Evolutionary conservation across 176 grass and related monocot species (phyloP), one percentile per base, ranked within the genome.

Genomic region (Pharus latifolius): DNA sequence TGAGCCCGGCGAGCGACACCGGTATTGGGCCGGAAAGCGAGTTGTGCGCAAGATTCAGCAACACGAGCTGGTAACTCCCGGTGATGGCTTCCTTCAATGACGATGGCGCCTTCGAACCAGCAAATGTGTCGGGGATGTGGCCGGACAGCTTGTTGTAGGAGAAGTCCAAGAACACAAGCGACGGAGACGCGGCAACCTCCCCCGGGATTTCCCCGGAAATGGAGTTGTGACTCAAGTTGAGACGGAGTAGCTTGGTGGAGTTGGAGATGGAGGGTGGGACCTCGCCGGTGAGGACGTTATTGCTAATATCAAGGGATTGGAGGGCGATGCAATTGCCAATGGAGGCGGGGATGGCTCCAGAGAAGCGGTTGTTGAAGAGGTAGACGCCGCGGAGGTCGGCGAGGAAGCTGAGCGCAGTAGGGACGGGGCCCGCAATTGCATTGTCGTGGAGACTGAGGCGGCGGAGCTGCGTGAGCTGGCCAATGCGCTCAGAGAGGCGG

Each of bases 351-450:
- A 93, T 48, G 13, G 53, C 41, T 74, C 85, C 90, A 19, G 90
- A 82, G 74, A 93, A 86, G 23, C 70, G 85, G 28, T 92, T 92
- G 74, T 85, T 88, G 85, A 92, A 92, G 74, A 92, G 82, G 66
- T 88, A 88, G 53, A 88, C 52, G 20, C 90, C 90, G 57, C 82
- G 65, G 82, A 88, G 76, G 13, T 84, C 60, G 7, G 70, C 47
- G 3, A 92, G 79, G 74, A 81, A 83, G 5, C 72, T 60, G n/a
- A 92, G 25, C 0, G 80, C 12, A 0, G 72, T 10, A 9, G 88
- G 88, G 69, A 92, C 65, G 5, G 49, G 14, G 0, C 88, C 88
- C 0, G 76, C 60, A 18, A 92, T 74, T 54, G 60, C 42, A 44
- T 87, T 92, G 80, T 92, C 88, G 20, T 92, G 88, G 54, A 92